Base-by-base conservation (phyloP, 23 red algal species). In the Cyanidiococcus yangmingshanensis region DNA sequence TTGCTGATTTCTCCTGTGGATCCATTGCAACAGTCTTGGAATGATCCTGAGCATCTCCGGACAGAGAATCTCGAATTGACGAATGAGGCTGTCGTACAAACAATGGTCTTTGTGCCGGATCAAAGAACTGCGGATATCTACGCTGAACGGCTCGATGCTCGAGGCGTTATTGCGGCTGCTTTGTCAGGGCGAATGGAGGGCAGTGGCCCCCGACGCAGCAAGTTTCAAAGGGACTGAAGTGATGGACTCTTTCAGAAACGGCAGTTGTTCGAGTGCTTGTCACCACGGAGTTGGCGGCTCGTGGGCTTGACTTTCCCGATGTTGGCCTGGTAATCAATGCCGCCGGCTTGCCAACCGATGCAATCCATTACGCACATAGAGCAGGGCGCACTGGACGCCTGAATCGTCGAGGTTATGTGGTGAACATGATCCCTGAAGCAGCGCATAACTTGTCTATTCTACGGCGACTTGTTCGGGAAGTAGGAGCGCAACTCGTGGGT, bases 331-430 rank as follows among this genome's bases (percentile, higher is more conserved):
- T 81, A 40, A 57, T 81, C 38, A 67, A 81, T 18, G 38, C 59
- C 34, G 78, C 39, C 12, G 63, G 39, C 25, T 74, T 81, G 45
- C 40, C 78, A 0, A 81, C 78, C 57, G 78, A 81, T 41, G 31
- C 78, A 1, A 39, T 41, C 35, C 78, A 81, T 41, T 81, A 81
- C 59, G 59, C 68, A 57, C 78, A 81, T 81, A 40, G 78, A 63
- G 78, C 78, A 25, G 78, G 78, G n/a, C 18, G 78, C 3, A 41
- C 58, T 36, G 78, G 78, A 17, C 37, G 78, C 27, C 12, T 71
- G 7, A 2, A 35, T 29, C 63, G 63, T 29, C 63, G 63, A 12
- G 63, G 63, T 29, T 32, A 12, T 29, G 63, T 71, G 3, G 63
- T 71, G 63, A 71, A 71, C 63, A 12, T 71, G 63, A 25, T 71